A percentile compares a stretch with the other conserved stretches of the same genome.
Evolutionary conservation across 1,284 basidiomycete species (phyloP).

Genomic region (Boletus smithii): DNA sequence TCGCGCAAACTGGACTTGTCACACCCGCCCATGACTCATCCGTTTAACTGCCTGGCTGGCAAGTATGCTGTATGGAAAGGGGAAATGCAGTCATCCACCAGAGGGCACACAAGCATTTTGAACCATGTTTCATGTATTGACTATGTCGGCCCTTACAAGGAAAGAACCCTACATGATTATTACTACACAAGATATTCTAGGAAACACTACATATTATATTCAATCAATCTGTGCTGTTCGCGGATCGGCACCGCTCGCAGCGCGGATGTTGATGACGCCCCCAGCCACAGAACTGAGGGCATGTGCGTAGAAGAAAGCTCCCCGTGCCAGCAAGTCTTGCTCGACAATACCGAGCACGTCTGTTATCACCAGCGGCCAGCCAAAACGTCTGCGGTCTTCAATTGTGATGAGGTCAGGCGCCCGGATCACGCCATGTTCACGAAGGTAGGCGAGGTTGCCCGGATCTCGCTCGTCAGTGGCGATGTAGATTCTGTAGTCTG

Average conservation of each 20-base stretch:
- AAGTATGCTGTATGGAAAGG: no score
- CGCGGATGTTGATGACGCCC: conserved; percentile 41
- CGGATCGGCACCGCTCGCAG: conserved; percentile 39
- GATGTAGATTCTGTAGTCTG: conserved; percentile 40
- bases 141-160: no score
- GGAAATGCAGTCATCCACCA: no score
- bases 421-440: conserved; percentile 33
- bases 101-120: no score
- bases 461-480: conserved; percentile 47
- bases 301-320: conserved; percentile 46
- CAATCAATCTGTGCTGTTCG: conserved; percentile 33
- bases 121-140: no score
- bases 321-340: conserved; percentile 40
- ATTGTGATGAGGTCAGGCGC: conserved; percentile 42
- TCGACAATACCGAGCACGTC: conserved; percentile 47
- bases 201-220: not conserved
- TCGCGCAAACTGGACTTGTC: no score
- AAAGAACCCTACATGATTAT: no score
- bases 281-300: conserved; percentile 44
- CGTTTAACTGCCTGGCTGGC: no score
- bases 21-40: no score
- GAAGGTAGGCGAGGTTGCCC: conserved; percentile 36
- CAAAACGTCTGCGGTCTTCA: conserved; percentile 41
- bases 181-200: not conserved
- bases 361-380: conserved; percentile 44